These are phyloP conservation scores for Hawksworthiomyces lignivorus DNA, from an alignment of 2,329 filamentous ascomycete genomes.

Conservation along the genomic window DNA sequence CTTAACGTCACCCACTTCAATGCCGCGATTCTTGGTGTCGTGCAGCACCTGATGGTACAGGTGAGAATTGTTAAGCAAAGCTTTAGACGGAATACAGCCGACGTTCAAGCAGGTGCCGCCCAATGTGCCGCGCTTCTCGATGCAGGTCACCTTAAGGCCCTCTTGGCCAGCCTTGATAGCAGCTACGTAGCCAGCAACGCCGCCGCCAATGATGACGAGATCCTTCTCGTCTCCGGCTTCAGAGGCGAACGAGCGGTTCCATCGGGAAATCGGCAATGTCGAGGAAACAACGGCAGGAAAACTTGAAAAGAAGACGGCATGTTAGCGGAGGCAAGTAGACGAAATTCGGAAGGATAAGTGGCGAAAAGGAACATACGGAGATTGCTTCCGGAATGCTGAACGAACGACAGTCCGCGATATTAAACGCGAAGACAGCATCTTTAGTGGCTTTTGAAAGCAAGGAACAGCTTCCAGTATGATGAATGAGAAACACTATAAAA, in stretches of 20 bases:
- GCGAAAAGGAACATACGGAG: constrained; percentile 11
- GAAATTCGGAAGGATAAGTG: background rate
- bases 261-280: constrained; percentile 36
- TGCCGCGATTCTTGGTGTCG: constrained; percentile 94
- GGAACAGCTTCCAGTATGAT: no score
- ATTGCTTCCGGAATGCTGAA: constrained; percentile 41
- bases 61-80: constrained; percentile 98
- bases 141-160: constrained; percentile 92
- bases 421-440: constrained; percentile 57
- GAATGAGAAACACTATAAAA: no score
- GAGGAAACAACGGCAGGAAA: constrained; percentile 42
- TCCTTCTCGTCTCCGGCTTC: constrained; percentile 76
- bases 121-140: constrained; percentile 93
- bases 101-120: constrained; percentile 98
- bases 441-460: no score
- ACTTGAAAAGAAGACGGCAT: constrained; percentile 23
- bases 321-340: background rate
- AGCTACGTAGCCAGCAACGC: constrained; percentile 96
- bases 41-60: constrained; percentile 95
- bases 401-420: constrained; percentile 50
- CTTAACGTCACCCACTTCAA: constrained; percentile 95
- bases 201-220: constrained; percentile 93
- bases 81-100: constrained; percentile 98
- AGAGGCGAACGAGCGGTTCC: constrained; percentile 52
- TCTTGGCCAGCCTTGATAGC: constrained; percentile 99